A percentile compares a stretch with the other conserved stretches of the same genome.
Evolutionary conservation across 495 filamentous ascomycete species (phyloP).

Genomic region (Xylaria nigripes): DNA sequence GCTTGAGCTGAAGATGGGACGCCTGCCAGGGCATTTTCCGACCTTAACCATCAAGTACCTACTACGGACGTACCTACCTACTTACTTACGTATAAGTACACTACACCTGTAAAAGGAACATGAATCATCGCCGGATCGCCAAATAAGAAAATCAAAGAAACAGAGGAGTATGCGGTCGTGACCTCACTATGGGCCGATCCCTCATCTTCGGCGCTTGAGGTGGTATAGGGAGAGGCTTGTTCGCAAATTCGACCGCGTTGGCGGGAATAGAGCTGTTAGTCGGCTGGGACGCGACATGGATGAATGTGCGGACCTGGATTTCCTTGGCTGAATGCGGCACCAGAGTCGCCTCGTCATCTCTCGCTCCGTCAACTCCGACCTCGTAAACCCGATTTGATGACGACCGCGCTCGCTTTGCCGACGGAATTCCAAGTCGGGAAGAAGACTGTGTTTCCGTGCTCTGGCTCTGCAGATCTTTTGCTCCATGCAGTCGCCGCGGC

Average conservation of each 20-base stretch:
- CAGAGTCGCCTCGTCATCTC: not conserved
- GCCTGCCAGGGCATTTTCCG: too few species aligned
- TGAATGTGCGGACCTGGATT: conserved; percentile 4
- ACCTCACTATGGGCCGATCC: conserved; percentile 3
- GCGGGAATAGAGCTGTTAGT: not conserved
- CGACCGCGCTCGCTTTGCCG: conserved; percentile 1
- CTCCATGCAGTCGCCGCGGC: not conserved
- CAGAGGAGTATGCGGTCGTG: conserved; percentile 2
- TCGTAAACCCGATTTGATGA: conserved; percentile 3
- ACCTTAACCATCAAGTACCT: too few species aligned
- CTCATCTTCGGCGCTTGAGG: not conserved
- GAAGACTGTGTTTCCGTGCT: not conserved
- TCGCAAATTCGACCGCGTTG: not conserved
- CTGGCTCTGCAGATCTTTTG: not conserved
- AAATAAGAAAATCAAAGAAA: not conserved
- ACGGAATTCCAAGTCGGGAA: not conserved
- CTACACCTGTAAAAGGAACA: too few species aligned
- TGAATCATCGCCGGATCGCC: not conserved
- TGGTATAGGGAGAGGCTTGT: conserved; percentile 6
- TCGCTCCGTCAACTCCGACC: not conserved
- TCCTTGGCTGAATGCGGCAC: conserved; percentile 1
- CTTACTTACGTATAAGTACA: too few species aligned
- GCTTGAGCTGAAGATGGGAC: too few species aligned
- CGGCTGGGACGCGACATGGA: not conserved
- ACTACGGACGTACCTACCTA: too few species aligned